Evolutionary conservation across 148 eudicot species (phyloP).

Genomic region (Beta vulgaris): DNA sequence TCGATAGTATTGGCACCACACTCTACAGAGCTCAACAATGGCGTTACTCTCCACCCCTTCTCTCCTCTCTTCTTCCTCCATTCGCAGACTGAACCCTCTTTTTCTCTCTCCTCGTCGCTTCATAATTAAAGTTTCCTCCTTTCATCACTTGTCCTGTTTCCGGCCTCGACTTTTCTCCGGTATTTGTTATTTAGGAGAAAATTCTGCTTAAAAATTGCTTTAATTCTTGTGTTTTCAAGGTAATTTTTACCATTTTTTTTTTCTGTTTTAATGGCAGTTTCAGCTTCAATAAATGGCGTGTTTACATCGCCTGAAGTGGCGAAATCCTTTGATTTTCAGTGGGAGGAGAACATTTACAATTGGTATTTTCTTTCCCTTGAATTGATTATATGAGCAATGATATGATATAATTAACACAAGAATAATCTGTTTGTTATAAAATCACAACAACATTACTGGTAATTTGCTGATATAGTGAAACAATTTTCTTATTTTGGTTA

Average conservation of each 20-base stretch:
- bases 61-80: slow-evolving; percentile 53
- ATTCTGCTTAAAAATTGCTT: neutral
- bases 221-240: neutral
- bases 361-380: slow-evolving; percentile 45
- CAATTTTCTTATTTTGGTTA: too few species aligned
- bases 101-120: slow-evolving; percentile 53
- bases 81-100: slow-evolving; percentile 55
- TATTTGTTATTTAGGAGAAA: neutral
- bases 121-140: slow-evolving; percentile 23
- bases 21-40: slow-evolving; percentile 35
- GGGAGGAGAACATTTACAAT: slow-evolving; percentile 87
- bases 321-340: slow-evolving; percentile 72
- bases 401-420: neutral
- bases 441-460: neutral
- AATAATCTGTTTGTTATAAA: neutral
- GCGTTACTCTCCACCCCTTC: slow-evolving; percentile 50
- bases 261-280: slow-evolving; percentile 40
- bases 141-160: slow-evolving; percentile 29
- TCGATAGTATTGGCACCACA: slow-evolving; percentile 1
- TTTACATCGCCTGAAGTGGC: slow-evolving; percentile 79
- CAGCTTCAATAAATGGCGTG: slow-evolving; percentile 51
- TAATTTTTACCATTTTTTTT: neutral
- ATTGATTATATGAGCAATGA: neutral
- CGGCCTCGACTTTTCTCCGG: slow-evolving; percentile 48
- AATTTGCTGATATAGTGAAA: neutral